phyloP scores from a whole-genome alignment of 2,329 filamentous ascomycete species.

The Stachybotrys elegans region DNA sequence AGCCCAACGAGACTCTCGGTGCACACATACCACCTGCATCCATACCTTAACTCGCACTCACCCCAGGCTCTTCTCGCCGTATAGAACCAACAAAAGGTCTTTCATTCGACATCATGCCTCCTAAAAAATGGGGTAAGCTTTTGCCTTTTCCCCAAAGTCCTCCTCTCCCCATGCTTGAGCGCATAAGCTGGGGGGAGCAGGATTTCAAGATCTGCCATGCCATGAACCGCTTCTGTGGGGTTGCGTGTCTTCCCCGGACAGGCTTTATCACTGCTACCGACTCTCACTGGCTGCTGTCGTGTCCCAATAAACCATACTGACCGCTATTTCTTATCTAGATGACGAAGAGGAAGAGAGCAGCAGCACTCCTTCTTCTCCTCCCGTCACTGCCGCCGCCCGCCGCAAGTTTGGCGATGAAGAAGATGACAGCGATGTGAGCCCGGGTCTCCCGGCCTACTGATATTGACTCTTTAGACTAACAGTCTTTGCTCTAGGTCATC shows the following conservation, averaged over 20 bases:
- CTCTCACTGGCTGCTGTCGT: too few species aligned
- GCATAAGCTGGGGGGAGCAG: too few species aligned
- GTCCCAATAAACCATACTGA: conserved; percentile 18
- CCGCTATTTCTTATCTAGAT: conserved; percentile 22
- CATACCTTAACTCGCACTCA: too few species aligned
- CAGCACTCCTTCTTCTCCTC: conserved; percentile 31
- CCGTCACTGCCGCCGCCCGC: conserved; percentile 35
- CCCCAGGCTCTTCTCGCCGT: too few species aligned
- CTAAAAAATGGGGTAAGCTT: conserved; percentile 38
- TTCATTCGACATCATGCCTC: conserved; percentile 33
- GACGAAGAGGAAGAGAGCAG: conserved; percentile 34
- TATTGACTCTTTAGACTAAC: conserved; percentile 4
- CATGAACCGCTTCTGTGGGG: conserved; percentile 8
- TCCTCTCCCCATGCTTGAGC: background rate
- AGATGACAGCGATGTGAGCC: conserved; percentile 69
- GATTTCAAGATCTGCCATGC: too few species aligned
- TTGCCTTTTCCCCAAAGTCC: background rate
- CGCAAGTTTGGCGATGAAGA: conserved; percentile 88
- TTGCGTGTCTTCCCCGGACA: background rate
- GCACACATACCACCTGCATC: too few species aligned
- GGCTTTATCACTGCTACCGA: background rate
- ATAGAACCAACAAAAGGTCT: too few species aligned
- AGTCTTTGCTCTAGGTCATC: conserved; percentile 60
- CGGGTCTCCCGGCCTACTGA: conserved; percentile 4
- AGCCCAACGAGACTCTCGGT: too few species aligned